Percentiles rank a stretch among this genome's conserved stretches.
phyloP scores from a whole-genome alignment of 192 early-diverging fungal genomes.

The Dispira simplex region DNA sequence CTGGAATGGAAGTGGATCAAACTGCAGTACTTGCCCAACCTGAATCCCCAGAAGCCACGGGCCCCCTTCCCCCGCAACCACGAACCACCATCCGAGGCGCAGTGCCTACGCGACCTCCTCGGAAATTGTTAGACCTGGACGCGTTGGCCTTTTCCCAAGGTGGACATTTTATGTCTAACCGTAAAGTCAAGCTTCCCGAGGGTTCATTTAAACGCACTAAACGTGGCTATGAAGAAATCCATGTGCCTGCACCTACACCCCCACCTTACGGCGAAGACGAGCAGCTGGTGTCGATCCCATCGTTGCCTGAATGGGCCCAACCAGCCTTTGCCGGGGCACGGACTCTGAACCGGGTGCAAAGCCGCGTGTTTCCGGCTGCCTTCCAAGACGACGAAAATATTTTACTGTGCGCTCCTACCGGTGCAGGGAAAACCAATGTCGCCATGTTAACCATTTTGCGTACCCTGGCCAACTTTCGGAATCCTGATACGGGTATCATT shows the following conservation, averaged over 20 bases:
- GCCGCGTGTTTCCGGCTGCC: conserved; percentile 70
- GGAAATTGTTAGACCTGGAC: conserved; percentile 62
- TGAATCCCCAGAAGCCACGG: background rate
- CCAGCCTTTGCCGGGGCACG: conserved; percentile 49
- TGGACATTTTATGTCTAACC: conserved; percentile 96
- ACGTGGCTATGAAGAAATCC: conserved; percentile 89
- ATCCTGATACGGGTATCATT: conserved; percentile 53
- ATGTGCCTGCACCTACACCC: conserved; percentile 75
- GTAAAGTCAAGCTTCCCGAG: conserved; percentile 76
- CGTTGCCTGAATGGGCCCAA: conserved; percentile 70
- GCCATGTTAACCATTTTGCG: conserved; percentile 92
- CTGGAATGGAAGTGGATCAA: conserved; percentile 46
- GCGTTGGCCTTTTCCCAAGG: conserved; percentile 82
- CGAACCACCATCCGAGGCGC: conserved; percentile 14
- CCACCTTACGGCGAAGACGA: conserved; percentile 43
- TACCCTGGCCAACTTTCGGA: conserved; percentile 66
- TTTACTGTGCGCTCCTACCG: conserved; percentile 95
- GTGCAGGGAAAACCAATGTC: conserved; percentile 97
- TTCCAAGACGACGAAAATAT: conserved; percentile 85
- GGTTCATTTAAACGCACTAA: conserved; percentile 83
- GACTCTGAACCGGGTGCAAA: conserved; percentile 82
- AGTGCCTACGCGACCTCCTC: conserved; percentile 32
- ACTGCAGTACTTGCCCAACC: conserved; percentile 18
- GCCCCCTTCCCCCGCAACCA: conserved; percentile 8
- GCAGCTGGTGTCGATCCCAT: conserved; percentile 39